Base-by-base conservation (phyloP, 306 rosid genomes). In the Cucumis melo region DNA sequence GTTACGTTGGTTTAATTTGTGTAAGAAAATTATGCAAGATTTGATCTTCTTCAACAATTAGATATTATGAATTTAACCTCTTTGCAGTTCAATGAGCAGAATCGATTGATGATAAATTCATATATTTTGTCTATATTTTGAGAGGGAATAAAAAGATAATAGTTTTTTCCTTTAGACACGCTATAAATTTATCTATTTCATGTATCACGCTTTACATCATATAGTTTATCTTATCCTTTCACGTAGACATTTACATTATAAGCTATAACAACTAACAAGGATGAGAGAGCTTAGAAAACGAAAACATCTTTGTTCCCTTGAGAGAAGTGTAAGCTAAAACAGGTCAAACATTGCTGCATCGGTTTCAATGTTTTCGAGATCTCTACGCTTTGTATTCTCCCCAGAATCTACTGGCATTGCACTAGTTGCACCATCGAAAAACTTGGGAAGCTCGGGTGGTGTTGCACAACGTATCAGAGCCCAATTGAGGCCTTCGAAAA, bases 401-500 rank as follows among this genome's bases (percentile, higher is more conserved):
- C 84, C 86, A 42, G 87, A 76, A 55, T 80, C 87, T 77, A 84
- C 41, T 39, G 80, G 63, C 16, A 80, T 57, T 62, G 85, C 81
- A 74, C 84, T 73, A 59, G 67, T 80, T 82, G 86, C 97, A 44
- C 83, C 78, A 21, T 89, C 93, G 9, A 62, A 83, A 62, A 75
- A 84, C 81, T 86, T 90, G 62, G 98, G 97, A 75, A 94, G 87
- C 83, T 94, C 96, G 0, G 99, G 99, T 1, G 99, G 97, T 34
- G 88, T 83, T 0, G 96, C 91, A 78, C 97, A 94, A 73, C 99
- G 90, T 75, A 94, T 90, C 67, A 94, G 86, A 75, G 99, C 99
- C 99, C 99, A 94, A 78, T 94, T 94, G 27, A 94, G 92, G 84
- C 97, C 97, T 75, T 87, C 92, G 56, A 94, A 94, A 91, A 94